Percentiles rank a stretch among this genome's conserved stretches.
phyloP scores from a whole-genome alignment of 2,329 filamentous ascomycete genomes.

The Penicillium italicum region DNA sequence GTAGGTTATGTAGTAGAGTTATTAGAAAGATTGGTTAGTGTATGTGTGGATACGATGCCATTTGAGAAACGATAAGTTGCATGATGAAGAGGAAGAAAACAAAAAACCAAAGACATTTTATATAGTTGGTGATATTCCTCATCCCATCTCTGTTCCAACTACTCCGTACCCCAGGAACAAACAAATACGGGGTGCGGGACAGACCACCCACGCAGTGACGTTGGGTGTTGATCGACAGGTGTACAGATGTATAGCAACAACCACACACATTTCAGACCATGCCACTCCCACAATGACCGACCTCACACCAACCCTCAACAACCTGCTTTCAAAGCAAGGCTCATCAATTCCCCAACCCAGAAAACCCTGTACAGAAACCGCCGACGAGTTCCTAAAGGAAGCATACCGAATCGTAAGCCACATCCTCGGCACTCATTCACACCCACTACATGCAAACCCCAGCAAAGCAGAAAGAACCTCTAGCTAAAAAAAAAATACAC shows the following conservation, averaged over 20 bases:
- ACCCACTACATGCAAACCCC: not conserved
- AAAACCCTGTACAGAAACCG: slow-evolving; percentile 33
- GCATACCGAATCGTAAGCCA: slow-evolving; percentile 77
- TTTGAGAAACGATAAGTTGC: not conserved
- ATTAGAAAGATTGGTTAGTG: not conserved
- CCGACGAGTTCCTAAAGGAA: slow-evolving; percentile 89
- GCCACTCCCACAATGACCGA: slow-evolving; percentile 37
- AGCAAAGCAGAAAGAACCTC: not conserved
- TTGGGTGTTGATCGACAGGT: slow-evolving; percentile 11
- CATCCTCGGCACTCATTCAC: not conserved
- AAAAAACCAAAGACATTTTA: not conserved
- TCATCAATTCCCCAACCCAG: slow-evolving; percentile 27
- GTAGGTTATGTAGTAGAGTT: not conserved
- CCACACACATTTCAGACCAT: slow-evolving; percentile 9
- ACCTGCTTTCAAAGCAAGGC: slow-evolving; percentile 33
- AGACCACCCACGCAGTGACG: slow-evolving; percentile 16
- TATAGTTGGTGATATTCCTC: not conserved
- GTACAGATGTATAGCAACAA: slow-evolving; percentile 1
- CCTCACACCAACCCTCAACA: slow-evolving; percentile 37
- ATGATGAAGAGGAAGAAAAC: not conserved
- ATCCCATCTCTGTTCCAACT: not conserved
- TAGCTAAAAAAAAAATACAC: slow-evolving; percentile 2
- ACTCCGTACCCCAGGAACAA: not conserved
- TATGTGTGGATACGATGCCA: not conserved
- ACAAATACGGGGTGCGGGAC: not conserved